Evolutionary conservation across 2,329 filamentous ascomycete genomes (phyloP).

Genomic region (Ophiocordyceps polyrhachis-furcata): DNA sequence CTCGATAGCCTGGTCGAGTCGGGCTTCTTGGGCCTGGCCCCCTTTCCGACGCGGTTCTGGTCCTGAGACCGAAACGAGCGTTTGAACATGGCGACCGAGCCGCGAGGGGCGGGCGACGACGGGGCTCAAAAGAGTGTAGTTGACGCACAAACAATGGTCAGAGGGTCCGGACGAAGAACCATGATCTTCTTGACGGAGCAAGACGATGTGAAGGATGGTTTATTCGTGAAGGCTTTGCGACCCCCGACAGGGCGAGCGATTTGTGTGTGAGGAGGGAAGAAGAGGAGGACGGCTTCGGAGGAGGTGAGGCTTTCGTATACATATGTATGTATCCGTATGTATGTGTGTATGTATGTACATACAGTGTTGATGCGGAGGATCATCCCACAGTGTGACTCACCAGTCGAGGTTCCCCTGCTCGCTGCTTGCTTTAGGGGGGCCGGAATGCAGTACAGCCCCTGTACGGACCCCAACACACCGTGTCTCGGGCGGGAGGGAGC

Average conservation of each 20-base stretch:
- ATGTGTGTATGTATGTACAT: too few species aligned
- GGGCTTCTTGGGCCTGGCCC: constrained; percentile 56
- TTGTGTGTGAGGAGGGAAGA: constrained; percentile 10
- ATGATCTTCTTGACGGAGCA: constrained; percentile 19
- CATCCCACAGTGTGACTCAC: neutral
- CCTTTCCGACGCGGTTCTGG: constrained; percentile 61
- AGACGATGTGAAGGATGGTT: constrained; percentile 12
- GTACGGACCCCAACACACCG: neutral
- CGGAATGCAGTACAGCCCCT: neutral
- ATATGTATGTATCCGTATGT: too few species aligned
- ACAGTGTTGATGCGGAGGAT: neutral
- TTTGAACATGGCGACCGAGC: constrained; percentile 58
- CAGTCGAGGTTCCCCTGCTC: neutral
- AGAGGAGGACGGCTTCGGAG: constrained; percentile 7
- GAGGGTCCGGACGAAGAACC: constrained; percentile 34
- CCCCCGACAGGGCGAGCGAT: constrained; percentile 31
- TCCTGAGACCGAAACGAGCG: constrained; percentile 72
- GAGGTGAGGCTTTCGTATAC: neutral
- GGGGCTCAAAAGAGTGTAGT: constrained; percentile 14
- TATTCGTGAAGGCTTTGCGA: constrained; percentile 29
- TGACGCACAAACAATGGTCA: constrained; percentile 24
- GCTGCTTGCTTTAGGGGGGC: neutral
- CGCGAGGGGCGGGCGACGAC: constrained; percentile 28
- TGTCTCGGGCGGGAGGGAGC: neutral
- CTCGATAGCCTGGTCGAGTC: constrained; percentile 54